Evolutionary conservation across 257 asterid species (phyloP).

Genomic region (Solanum sitiens): DNA sequence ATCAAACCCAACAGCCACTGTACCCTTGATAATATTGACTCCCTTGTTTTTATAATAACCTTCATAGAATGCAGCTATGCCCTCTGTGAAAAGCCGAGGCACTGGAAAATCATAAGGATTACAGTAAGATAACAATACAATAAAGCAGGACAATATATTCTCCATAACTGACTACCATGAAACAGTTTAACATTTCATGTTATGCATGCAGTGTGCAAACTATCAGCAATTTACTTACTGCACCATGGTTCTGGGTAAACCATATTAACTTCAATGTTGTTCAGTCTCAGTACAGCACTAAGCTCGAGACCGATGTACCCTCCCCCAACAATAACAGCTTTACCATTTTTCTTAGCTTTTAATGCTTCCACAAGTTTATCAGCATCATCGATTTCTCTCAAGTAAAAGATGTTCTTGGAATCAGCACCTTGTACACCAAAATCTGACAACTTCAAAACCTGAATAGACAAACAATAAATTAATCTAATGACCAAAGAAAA

Average conservation of each 20-base stretch:
- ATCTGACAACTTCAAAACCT: constrained; percentile 75
- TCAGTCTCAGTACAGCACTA: constrained; percentile 75
- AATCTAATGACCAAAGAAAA: not conserved
- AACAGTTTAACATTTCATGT: not conserved
- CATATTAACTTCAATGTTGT: constrained; percentile 71
- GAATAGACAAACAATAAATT: not conserved
- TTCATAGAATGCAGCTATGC: constrained; percentile 89
- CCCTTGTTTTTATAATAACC: constrained; percentile 78
- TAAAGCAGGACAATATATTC: not conserved
- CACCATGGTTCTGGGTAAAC: constrained; percentile 99
- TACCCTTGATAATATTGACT: constrained; percentile 78
- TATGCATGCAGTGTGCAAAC: not conserved
- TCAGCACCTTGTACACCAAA: constrained; percentile 84
- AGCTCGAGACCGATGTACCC: constrained; percentile 97
- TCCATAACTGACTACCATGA: not conserved
- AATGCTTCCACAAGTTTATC: constrained; percentile 83
- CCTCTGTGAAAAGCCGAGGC: constrained; percentile 92
- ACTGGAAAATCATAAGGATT: constrained; percentile 31
- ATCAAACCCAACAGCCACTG: constrained; percentile 89
- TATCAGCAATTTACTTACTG: constrained; percentile 50
- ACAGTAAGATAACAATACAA: constrained; percentile 1
- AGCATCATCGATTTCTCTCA: constrained; percentile 86
- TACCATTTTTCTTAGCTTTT: constrained; percentile 64
- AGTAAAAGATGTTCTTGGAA: constrained; percentile 79
- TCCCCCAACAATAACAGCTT: constrained; percentile 91